A percentile compares a stretch with the other conserved stretches of the same genome.
phyloP scores from a whole-genome alignment of 1,284 basidiomycete genomes.

The Phlebopus sp. region DNA sequence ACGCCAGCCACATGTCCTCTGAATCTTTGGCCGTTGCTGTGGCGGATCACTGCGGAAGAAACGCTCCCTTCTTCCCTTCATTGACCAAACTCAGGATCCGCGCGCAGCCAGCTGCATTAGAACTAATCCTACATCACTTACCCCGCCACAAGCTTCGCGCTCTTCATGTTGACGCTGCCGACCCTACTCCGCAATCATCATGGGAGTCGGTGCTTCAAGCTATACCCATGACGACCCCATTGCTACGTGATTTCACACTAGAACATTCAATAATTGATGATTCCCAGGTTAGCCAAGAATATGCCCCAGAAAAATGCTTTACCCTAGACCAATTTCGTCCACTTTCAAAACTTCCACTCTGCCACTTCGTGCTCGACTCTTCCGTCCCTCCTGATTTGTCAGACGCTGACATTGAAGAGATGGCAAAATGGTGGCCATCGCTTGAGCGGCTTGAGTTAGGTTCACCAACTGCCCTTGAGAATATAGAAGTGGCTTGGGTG shows the following conservation, averaged over 20 bases:
- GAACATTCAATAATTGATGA: constrained; percentile 42
- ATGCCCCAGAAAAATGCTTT: constrained; percentile 12
- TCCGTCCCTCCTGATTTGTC: constrained; percentile 38
- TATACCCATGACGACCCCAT: constrained; percentile 35
- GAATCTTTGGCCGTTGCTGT: constrained; percentile 31
- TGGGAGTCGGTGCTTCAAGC: constrained; percentile 41
- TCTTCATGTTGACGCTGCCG: constrained; percentile 40
- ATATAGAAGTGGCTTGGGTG: constrained; percentile 20
- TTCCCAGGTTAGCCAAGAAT: constrained; percentile 10
- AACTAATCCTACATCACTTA: constrained; percentile 35
- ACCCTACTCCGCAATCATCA: constrained; percentile 27
- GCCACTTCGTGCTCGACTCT: constrained; percentile 41
- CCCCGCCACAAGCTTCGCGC: constrained; percentile 34
- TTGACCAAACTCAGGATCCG: constrained; percentile 46
- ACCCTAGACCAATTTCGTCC: constrained; percentile 21
- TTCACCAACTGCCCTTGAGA: constrained; percentile 26
- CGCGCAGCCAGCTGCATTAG: constrained; percentile 37
- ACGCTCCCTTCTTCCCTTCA: constrained; percentile 36
- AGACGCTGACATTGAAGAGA: constrained; percentile 40
- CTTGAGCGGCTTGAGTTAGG: constrained; percentile 47
- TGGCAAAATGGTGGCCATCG: constrained; percentile 46
- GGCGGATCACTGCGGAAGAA: constrained; percentile 2
- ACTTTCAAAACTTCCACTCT: constrained; percentile 31
- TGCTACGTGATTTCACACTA: constrained; percentile 40
- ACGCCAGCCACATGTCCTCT: constrained; percentile 42